These are phyloP conservation scores for Quercus wislizeni DNA, from an alignment of 306 rosid genomes.

Conservation along the genomic window DNA sequence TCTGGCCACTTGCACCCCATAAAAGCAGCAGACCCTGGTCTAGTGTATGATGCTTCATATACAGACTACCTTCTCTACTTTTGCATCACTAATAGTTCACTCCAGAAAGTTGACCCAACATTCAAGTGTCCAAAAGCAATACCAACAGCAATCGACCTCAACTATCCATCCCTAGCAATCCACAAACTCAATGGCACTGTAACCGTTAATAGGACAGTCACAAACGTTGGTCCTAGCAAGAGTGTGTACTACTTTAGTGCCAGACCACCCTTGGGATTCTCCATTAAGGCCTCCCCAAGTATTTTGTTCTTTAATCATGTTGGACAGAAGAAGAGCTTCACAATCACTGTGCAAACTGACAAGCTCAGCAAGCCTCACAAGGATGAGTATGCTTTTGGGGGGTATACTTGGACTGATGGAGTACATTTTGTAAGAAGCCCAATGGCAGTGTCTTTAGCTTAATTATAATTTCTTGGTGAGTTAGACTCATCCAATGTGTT, in stretches of 20 bases:
- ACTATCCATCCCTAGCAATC: slow-evolving; percentile 79
- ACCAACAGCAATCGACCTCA: slow-evolving; percentile 45
- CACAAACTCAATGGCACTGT: slow-evolving; percentile 44
- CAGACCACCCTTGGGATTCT: slow-evolving; percentile 47
- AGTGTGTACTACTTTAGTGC: slow-evolving; percentile 60
- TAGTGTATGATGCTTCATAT: slow-evolving; percentile 75
- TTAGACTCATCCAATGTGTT: neutral
- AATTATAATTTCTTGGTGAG: neutral
- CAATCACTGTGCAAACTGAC: slow-evolving; percentile 45
- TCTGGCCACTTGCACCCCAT: slow-evolving; percentile 72
- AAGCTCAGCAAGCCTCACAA: slow-evolving; percentile 11
- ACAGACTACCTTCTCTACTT: slow-evolving; percentile 62
- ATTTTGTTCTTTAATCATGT: slow-evolving; percentile 47
- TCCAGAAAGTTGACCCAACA: slow-evolving; percentile 25
- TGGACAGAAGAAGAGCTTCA: slow-evolving; percentile 61
- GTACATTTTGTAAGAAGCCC: slow-evolving; percentile 58
- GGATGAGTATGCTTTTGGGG: slow-evolving; percentile 60
- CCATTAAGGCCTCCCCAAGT: slow-evolving; percentile 55
- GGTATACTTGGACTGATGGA: slow-evolving; percentile 63
- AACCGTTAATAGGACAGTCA: slow-evolving; percentile 57
- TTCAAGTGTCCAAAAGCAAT: slow-evolving; percentile 47
- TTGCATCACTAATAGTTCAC: slow-evolving; percentile 33
- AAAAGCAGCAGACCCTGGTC: slow-evolving; percentile 75
- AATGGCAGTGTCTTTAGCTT: slow-evolving; percentile 62
- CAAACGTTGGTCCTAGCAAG: slow-evolving; percentile 59